Evolutionary conservation across 305 asterid genomes (phyloP).

Genomic region (Fraxinus platypoda): DNA sequence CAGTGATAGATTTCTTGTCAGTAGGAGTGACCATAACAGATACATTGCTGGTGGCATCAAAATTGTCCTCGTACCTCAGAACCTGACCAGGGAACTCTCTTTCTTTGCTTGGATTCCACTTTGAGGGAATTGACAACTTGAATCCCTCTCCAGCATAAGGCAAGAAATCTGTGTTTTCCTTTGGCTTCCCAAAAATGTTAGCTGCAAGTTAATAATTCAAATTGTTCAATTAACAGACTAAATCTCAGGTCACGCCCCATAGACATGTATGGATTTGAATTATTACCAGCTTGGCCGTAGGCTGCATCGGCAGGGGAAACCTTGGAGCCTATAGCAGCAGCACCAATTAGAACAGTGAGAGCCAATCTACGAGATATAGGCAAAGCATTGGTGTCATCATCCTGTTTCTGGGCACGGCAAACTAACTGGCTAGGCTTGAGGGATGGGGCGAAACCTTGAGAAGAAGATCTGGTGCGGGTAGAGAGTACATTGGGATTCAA

Average conservation of each 20-base stretch:
- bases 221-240: background rate
- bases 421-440: constrained; percentile 8
- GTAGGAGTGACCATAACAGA: constrained; percentile 65
- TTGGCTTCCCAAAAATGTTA: constrained; percentile 87
- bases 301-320: constrained; percentile 98
- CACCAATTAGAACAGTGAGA: constrained; percentile 70
- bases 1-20: constrained; percentile 83
- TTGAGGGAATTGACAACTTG: constrained; percentile 65
- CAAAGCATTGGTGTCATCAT: constrained; percentile 29
- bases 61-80: constrained; percentile 88
- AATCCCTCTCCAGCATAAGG: constrained; percentile 68
- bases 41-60: constrained; percentile 65
- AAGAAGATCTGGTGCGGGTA: constrained; percentile 34
- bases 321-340: constrained; percentile 76
- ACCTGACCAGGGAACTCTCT: constrained; percentile 89
- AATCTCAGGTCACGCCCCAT: background rate
- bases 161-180: constrained; percentile 71
- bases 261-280: background rate
- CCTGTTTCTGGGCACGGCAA: constrained; percentile 4
- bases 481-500: constrained; percentile 67
- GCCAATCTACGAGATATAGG: constrained; percentile 72
- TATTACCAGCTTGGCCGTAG: constrained; percentile 88
- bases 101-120: constrained; percentile 96
- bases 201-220: constrained; percentile 46
- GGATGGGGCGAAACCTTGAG: constrained; percentile 32